A percentile compares a stretch with the other conserved stretches of the same genome.
phyloP scores from a whole-genome alignment of 805 yeast genomes.

The Yarrowia divulgata region DNA sequence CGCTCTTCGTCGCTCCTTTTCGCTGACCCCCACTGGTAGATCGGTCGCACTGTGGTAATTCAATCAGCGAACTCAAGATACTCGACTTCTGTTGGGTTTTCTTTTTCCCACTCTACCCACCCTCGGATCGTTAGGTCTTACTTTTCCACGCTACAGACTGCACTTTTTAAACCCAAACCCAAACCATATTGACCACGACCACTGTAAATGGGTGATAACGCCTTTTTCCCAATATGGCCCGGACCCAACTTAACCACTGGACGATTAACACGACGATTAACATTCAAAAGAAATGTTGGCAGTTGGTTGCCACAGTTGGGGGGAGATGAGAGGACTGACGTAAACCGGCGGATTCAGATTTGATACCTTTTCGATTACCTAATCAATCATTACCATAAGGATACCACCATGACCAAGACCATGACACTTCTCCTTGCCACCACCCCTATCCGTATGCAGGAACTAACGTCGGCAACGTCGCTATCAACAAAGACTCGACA shows the following conservation, averaged over 20 bases:
- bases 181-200: too few relatives aligned
- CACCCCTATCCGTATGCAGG: slow-evolving; percentile 4
- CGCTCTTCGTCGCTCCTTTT: too few relatives aligned
- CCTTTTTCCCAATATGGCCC: slow-evolving; percentile 25
- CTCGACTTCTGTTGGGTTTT: too few relatives aligned
- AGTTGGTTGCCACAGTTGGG: too few relatives aligned
- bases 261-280: slow-evolving; percentile 13
- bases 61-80: too few relatives aligned
- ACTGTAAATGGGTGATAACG: slow-evolving; percentile 11
- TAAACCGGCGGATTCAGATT: too few relatives aligned
- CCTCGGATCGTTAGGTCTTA: background rate
- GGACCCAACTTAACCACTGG: background rate
- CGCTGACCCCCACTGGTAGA: too few relatives aligned
- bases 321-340: too few relatives aligned
- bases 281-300: slow-evolving; percentile 18
- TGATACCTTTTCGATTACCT: background rate
- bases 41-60: too few relatives aligned
- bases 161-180: too few relatives aligned
- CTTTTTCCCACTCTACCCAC: background rate
- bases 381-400: too few relatives aligned
- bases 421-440: background rate
- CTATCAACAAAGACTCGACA: background rate
- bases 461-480: background rate
- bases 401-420: background rate
- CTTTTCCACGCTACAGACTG: background rate